Base-by-base conservation (phyloP, 2,329 filamentous ascomycete genomes). In the Nemania bipapillata region DNA sequence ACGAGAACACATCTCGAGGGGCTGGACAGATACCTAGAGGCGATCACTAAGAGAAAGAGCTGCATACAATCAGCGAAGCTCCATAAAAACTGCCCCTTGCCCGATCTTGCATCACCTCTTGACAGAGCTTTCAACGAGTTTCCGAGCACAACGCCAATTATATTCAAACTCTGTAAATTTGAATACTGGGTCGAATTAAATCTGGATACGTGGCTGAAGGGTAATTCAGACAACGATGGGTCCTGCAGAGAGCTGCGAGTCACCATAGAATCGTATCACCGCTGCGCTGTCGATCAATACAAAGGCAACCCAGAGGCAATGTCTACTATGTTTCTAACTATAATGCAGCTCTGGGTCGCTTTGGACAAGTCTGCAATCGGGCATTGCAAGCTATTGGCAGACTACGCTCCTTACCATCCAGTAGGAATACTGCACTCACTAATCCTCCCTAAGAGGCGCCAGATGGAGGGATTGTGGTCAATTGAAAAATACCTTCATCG, bases 291-390 rank as follows among this genome's bases (percentile, higher is more conserved):
- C 15, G 0, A 0, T 3, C 3, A 58, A 9, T 66, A 69, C 15
- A 20, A 20, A 3, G 15, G 4, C 9, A 69, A 66, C 1, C 84
- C 88, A 0, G 82, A 86, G 66, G 77, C 77, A 0, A 72, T 79
- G 0, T 91, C 89, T 0, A 68, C 83, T 4, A 89, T 89, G 84
- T 65, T 88, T 2, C 80, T 91, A 0, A 86, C 84, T 0, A 72
- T 86, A 0, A 71, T 88, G 2, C 87, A 90, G 62, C 74, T 91
- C 0, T 91, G 89, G 89, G 74, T 87, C 7, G 85, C 85, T 0
- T 83, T 84, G 35, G 88, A 91, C 68, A 84, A 79, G 58, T 79
- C 80, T 1, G 83, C 84, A 35, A 45, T 63, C 24, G 24, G n/a
- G 11, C 28, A 28, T 0, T 78, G 81, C n/a, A 78, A 81, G 0